These are phyloP conservation scores for Colletotrichum tamarilloi DNA, from an alignment of 2,329 filamentous ascomycete genomes.

Conservation along the genomic window DNA sequence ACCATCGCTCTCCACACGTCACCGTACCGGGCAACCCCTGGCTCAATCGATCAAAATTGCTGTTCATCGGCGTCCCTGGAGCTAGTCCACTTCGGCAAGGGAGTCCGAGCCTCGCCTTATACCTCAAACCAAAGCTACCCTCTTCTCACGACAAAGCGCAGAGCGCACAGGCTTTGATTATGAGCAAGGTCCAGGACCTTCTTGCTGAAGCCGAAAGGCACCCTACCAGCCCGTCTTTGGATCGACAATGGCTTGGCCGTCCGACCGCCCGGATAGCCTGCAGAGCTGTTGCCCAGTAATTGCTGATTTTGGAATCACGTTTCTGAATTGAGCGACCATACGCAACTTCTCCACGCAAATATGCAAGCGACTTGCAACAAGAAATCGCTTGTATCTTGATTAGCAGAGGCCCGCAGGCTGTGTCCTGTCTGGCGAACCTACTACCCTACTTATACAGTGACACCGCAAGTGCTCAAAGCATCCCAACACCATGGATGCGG, in stretches of 20 bases:
- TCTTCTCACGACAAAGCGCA: slow-evolving; percentile 21
- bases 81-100: background rate
- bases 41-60: slow-evolving; percentile 24
- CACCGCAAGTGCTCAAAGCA: background rate
- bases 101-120: slow-evolving; percentile 19
- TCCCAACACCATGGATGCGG: background rate
- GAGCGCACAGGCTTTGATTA: slow-evolving; percentile 6
- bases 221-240: background rate
- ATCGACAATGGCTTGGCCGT: background rate
- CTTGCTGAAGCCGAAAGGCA: background rate
- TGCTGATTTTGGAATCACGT: background rate
- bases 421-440: background rate
- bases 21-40: slow-evolving; percentile 17
- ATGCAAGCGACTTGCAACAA: background rate
- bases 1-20: slow-evolving; percentile 3
- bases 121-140: slow-evolving; percentile 17
- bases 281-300: background rate
- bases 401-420: background rate
- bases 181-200: background rate
- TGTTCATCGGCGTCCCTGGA: slow-evolving; percentile 5
- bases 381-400: background rate
- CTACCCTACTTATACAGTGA: background rate
- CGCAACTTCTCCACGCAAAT: too few relatives aligned
- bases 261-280: slow-evolving; percentile 5
- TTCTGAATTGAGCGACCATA: background rate